phyloP scores from a whole-genome alignment of 78 protist genomes.

The Abeoforma whisleri region DNA sequence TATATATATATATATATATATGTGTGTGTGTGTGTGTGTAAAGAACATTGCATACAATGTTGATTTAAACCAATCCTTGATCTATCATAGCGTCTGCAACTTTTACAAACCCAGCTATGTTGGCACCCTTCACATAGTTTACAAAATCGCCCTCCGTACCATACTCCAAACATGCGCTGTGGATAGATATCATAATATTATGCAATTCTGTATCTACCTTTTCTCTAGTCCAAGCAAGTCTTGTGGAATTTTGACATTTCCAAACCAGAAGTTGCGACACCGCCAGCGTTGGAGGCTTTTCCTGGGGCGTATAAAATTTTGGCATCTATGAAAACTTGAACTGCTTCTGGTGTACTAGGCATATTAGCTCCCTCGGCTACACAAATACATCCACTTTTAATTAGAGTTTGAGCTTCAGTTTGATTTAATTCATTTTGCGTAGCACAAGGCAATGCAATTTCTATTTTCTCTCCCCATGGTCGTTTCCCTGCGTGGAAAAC shows the following conservation, averaged over 20 bases:
- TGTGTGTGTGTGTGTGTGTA: no score
- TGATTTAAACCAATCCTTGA: conserved; percentile 45
- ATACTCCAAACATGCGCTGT: neutral
- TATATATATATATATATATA: no score
- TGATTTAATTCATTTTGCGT: conserved; percentile 63
- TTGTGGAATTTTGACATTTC: conserved; percentile 64
- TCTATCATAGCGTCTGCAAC: conserved; percentile 64
- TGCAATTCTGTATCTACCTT: conserved; percentile 58
- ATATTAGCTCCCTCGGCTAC: conserved; percentile 68
- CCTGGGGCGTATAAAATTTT: conserved; percentile 52
- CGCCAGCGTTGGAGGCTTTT: conserved; percentile 71
- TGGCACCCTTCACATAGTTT: no score
- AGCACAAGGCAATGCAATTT: conserved; percentile 64
- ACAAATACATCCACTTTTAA: conserved; percentile 21
- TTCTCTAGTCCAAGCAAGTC: conserved; percentile 51
- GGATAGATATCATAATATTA: conserved; percentile 50
- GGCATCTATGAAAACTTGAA: neutral
- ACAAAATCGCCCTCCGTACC: no score
- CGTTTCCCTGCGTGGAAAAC: conserved; percentile 27
- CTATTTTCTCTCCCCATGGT: conserved; percentile 49
- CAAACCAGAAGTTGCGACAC: conserved; percentile 61
- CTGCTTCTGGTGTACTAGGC: conserved; percentile 53
- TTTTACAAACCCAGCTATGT: conserved; percentile 60
- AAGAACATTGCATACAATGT: no score
- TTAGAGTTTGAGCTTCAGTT: conserved; percentile 47